These are phyloP conservation scores for Tuber borchii DNA, from an alignment of 495 filamentous ascomycete species.

Conservation along the genomic window DNA sequence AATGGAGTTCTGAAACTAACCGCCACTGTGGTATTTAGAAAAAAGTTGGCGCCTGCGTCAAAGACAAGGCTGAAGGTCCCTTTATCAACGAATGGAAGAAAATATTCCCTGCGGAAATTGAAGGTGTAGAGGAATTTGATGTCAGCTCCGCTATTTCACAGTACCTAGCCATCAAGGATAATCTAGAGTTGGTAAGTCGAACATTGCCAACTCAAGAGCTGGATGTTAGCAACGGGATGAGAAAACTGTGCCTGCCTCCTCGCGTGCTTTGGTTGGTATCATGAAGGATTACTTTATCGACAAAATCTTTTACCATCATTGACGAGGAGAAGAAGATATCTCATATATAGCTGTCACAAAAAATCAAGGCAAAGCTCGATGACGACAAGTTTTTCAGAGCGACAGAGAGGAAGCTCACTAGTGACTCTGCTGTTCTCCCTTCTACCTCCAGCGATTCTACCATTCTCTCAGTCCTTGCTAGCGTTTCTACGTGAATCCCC, in stretches of 20 bases:
- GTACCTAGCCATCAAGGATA: constrained; percentile 89
- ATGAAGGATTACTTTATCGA: constrained; percentile 94
- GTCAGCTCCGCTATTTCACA: constrained; percentile 72
- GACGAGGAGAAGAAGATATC: constrained; percentile 95
- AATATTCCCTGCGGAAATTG: constrained; percentile 62
- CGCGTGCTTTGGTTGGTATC: constrained; percentile 81
- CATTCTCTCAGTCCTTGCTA: not conserved
- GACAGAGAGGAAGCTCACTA: constrained; percentile 61
- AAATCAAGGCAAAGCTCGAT: constrained; percentile 83
- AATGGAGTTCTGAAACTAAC: not conserved
- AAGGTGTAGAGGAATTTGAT: constrained; percentile 85
- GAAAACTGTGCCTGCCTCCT: constrained; percentile 86
- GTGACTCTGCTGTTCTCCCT: no score
- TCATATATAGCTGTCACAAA: constrained; percentile 71
- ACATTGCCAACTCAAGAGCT: not conserved
- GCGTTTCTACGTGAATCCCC: no score
- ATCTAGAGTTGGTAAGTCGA: constrained; percentile 67
- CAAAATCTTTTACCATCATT: constrained; percentile 86
- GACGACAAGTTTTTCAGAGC: constrained; percentile 86
- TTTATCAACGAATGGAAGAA: constrained; percentile 97
- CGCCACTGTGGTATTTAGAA: constrained; percentile 51
- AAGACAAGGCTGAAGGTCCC: constrained; percentile 75
- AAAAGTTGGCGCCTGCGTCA: constrained; percentile 78
- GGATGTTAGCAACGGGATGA: constrained; percentile 34
- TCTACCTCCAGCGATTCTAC: not conserved